phyloP scores from a whole-genome alignment of 2,329 filamentous ascomycete species.

The Xylariaceae sp. region DNA sequence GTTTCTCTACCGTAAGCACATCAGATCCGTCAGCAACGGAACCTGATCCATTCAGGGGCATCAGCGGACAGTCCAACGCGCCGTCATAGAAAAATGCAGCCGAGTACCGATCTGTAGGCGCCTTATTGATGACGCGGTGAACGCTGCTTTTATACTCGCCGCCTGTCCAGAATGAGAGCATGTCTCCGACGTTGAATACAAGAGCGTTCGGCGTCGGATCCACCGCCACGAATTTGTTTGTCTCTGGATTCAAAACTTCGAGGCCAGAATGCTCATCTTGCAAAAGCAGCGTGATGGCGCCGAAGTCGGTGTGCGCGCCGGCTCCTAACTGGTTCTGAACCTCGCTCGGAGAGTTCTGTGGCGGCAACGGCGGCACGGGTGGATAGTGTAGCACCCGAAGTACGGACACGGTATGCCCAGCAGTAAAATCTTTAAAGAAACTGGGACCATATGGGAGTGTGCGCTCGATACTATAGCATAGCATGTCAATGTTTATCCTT shows the following conservation, averaged over 20 bases:
- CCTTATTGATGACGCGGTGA: slow-evolving; percentile 31
- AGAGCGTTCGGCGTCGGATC: slow-evolving; percentile 24
- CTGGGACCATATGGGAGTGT: slow-evolving; percentile 24
- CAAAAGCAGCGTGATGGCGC: slow-evolving; percentile 31
- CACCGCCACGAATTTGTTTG: slow-evolving; percentile 21
- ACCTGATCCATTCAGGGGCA: slow-evolving; percentile 38
- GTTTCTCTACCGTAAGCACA: slow-evolving; percentile 36
- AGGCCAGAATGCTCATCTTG: slow-evolving; percentile 28
- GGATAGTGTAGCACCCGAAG: slow-evolving; percentile 29
- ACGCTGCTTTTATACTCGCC: slow-evolving; percentile 24
- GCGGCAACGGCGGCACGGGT: not conserved
- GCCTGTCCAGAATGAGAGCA: slow-evolving; percentile 29
- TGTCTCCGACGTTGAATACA: slow-evolving; percentile 32
- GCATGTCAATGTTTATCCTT: no score
- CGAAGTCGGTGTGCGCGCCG: slow-evolving; percentile 32
- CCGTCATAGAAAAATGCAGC: slow-evolving; percentile 31
- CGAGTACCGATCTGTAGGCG: slow-evolving; percentile 23
- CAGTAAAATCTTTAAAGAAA: slow-evolving; percentile 27
- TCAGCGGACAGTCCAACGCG: slow-evolving; percentile 13
- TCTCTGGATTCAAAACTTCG: slow-evolving; percentile 22
- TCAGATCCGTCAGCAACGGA: slow-evolving; percentile 26
- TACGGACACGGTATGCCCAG: slow-evolving; percentile 27
- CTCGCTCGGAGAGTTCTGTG: slow-evolving; percentile 21
- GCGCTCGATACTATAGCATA: no score
- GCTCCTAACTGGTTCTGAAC: slow-evolving; percentile 22